phyloP scores from a whole-genome alignment of 495 filamentous ascomycete genomes.

The Trichoderma parareesei region DNA sequence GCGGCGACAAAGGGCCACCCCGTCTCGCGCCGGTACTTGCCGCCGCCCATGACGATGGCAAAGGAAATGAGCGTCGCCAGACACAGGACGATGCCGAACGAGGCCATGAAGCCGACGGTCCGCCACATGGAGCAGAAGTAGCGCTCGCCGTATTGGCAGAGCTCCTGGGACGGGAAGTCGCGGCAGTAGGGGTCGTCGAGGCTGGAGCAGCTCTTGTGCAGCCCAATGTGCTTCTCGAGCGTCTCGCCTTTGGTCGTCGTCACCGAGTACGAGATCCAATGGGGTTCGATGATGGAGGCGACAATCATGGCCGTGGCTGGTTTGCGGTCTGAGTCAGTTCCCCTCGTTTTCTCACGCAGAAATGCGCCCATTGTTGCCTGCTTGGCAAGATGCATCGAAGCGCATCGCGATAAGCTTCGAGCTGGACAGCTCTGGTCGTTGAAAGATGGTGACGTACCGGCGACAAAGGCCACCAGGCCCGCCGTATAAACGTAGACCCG shows the following conservation, averaged over 20 bases:
- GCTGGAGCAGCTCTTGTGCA: slow-evolving; percentile 68
- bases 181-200: slow-evolving; percentile 28
- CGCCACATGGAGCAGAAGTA: slow-evolving; percentile 92
- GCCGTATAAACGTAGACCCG: slow-evolving; percentile 10
- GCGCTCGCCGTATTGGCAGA: slow-evolving; percentile 58
- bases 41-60: slow-evolving; percentile 64
- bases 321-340: neutral
- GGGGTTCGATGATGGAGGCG: slow-evolving; percentile 60
- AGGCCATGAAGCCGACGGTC: slow-evolving; percentile 77
- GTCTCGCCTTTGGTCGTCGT: slow-evolving; percentile 40
- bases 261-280: slow-evolving; percentile 71
- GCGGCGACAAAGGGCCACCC: slow-evolving; percentile 70
- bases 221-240: slow-evolving; percentile 64
- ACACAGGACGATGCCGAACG: slow-evolving; percentile 68
- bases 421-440: neutral
- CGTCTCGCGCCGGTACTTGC: slow-evolving; percentile 61
- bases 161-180: slow-evolving; percentile 52
- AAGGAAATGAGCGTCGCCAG: slow-evolving; percentile 67
- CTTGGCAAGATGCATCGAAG: neutral
- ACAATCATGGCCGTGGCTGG: slow-evolving; percentile 73
- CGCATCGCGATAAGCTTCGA: neutral
- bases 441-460: slow-evolving; percentile 9
- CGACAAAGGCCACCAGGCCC: slow-evolving; percentile 12
- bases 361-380: neutral
- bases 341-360: neutral